phyloP scores from a whole-genome alignment of 768 basidiomycete species.

The Fomitopsis pulvina region DNA sequence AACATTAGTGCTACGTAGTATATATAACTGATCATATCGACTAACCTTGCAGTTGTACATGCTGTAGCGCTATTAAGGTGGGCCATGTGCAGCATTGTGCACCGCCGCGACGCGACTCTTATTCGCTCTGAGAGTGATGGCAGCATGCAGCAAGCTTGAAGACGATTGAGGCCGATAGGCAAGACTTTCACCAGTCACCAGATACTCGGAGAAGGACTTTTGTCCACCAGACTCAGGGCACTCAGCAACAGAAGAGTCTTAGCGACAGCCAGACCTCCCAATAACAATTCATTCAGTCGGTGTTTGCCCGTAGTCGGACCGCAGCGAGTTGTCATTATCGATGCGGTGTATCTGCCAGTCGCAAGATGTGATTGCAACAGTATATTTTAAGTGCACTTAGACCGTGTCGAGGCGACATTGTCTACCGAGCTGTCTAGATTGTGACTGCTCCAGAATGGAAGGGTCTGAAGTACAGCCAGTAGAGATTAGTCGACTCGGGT shows the following conservation, averaged over 20 bases:
- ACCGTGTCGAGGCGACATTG: background rate
- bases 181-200: background rate
- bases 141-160: background rate
- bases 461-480: background rate
- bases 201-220: background rate
- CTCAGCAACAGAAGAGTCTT: background rate
- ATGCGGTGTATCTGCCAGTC: background rate
- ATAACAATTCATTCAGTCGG: background rate
- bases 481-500: background rate
- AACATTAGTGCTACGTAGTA: too few species aligned
- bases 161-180: background rate
- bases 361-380: too few species aligned
- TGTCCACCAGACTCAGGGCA: background rate
- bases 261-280: background rate
- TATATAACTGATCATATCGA: too few species aligned
- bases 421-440: background rate
- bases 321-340: background rate
- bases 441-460: background rate
- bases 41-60: too few species aligned
- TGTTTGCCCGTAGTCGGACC: background rate
- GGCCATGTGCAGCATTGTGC: too few species aligned
- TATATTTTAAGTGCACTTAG: background rate
- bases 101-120: too few species aligned
- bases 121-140: too few species aligned
- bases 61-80: too few species aligned